Evolutionary conservation across 768 basidiomycete genomes (phyloP).

Genomic region (Pleurotus giganteus): DNA sequence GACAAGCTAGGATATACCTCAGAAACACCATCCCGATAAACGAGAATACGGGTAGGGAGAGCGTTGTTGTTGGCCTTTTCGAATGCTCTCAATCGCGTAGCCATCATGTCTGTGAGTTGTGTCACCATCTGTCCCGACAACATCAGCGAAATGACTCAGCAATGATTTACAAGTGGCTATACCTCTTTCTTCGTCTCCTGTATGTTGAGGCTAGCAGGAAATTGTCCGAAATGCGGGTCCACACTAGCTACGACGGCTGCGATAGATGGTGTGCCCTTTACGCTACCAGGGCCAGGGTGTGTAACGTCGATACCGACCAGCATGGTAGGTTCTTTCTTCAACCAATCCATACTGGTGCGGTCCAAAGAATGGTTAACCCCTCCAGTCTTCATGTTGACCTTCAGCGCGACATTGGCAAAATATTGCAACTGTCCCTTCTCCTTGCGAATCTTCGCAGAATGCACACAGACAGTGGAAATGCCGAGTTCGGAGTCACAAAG

Average conservation of each 20-base stretch:
- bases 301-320: constrained; percentile 82
- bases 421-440: constrained; percentile 58
- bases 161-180: constrained; percentile 2
- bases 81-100: constrained; percentile 60
- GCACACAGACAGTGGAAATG: constrained; percentile 74
- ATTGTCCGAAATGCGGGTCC: constrained; percentile 64
- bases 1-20: constrained; percentile 41
- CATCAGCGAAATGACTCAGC: not conserved
- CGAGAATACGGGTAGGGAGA: constrained; percentile 65
- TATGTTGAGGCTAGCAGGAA: constrained; percentile 69
- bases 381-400: constrained; percentile 82
- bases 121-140: constrained; percentile 64
- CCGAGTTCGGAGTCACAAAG: constrained; percentile 68
- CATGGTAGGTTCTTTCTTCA: constrained; percentile 66
- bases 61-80: constrained; percentile 36
- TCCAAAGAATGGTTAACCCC: constrained; percentile 65
- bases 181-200: constrained; percentile 81
- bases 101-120: constrained; percentile 61
- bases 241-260: constrained; percentile 83
- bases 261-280: constrained; percentile 74
- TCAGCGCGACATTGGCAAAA: constrained; percentile 79
- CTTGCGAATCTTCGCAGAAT: constrained; percentile 68
- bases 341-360: constrained; percentile 54
- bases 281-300: constrained; percentile 75
- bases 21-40: constrained; percentile 84